Evolutionary conservation across 164 flowering plant species (phyloP).

Genomic region (Vitis rotundifolia): DNA sequence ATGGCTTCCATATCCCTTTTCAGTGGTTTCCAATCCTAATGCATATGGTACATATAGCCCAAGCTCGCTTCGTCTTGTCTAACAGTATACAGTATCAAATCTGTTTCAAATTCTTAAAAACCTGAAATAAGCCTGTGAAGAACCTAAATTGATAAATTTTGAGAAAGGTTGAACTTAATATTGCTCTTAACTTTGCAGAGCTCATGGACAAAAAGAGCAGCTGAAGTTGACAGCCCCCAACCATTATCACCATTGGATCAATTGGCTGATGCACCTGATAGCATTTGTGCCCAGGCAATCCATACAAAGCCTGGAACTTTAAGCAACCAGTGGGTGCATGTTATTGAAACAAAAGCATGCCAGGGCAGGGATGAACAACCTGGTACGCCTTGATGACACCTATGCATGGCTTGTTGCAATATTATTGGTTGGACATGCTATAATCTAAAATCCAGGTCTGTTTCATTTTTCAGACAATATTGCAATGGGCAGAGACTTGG

Average conservation of each 20-base stretch:
- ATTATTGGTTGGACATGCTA: background rate
- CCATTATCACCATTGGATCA: slow-evolving; percentile 25
- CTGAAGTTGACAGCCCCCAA: slow-evolving; percentile 37
- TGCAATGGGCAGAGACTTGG: slow-evolving; percentile 42
- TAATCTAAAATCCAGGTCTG: background rate
- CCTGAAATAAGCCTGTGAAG: too few relatives aligned
- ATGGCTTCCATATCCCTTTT: too few relatives aligned
- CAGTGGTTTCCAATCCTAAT: too few relatives aligned
- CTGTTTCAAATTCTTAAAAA: too few relatives aligned
- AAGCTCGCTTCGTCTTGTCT: too few relatives aligned
- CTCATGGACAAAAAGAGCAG: slow-evolving; percentile 46
- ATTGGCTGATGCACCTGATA: slow-evolving; percentile 46
- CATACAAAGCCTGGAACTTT: slow-evolving; percentile 30
- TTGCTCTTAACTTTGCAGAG: slow-evolving; percentile 29
- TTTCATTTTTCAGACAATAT: slow-evolving; percentile 12
- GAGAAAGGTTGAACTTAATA: background rate
- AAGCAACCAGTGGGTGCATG: slow-evolving; percentile 16
- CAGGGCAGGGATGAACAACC: slow-evolving; percentile 21
- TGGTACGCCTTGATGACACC: slow-evolving; percentile 16
- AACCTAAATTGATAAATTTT: background rate
- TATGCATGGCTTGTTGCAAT: background rate
- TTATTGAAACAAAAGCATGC: slow-evolving; percentile 18
- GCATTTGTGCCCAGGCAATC: slow-evolving; percentile 48
- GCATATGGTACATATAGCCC: too few relatives aligned
- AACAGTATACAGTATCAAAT: too few relatives aligned